Evolutionary conservation across 352 stramenopile genomes (phyloP).

Genomic region (Phytophthora brassicae): DNA sequence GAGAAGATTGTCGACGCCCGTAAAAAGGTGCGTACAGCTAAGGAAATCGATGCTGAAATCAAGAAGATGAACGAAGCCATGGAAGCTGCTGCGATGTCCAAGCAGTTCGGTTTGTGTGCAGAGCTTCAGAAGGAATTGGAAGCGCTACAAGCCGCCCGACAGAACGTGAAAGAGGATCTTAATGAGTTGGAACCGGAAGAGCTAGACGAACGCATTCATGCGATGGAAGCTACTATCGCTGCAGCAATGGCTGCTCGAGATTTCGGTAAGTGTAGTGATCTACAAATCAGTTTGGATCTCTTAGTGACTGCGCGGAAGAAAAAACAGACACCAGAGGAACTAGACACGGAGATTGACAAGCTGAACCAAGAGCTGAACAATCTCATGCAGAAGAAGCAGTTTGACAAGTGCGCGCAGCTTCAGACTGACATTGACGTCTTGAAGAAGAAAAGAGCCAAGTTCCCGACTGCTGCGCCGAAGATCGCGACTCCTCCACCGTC

Average conservation of each 20-base stretch:
- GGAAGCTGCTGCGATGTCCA: constrained; percentile 68
- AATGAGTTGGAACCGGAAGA: constrained; percentile 85
- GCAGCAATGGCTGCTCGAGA: constrained; percentile 77
- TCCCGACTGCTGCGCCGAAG: constrained; percentile 36
- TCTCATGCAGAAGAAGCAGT: constrained; percentile 82
- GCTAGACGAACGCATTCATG: constrained; percentile 77
- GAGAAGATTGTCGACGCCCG: constrained; percentile 80
- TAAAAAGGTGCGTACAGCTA: constrained; percentile 84
- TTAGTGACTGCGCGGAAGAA: constrained; percentile 79
- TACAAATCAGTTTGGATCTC: constrained; percentile 72
- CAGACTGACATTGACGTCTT: constrained; percentile 83
- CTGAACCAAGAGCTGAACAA: constrained; percentile 68
- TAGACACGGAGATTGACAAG: constrained; percentile 76
- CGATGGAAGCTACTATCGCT: constrained; percentile 66
- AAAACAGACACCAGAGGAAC: constrained; percentile 82
- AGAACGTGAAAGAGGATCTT: constrained; percentile 81
- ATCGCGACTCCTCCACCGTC: constrained; percentile 32
- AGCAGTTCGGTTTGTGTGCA: constrained; percentile 82
- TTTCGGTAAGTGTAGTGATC: constrained; percentile 74
- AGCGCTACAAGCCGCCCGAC: constrained; percentile 71
- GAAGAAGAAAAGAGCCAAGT: constrained; percentile 71
- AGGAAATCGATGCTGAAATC: constrained; percentile 86
- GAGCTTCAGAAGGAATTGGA: constrained; percentile 83
- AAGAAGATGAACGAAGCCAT: constrained; percentile 75
- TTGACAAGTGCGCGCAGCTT: constrained; percentile 85